phyloP scores from a whole-genome alignment of 83 land plant species.

The Picea abies region DNA sequence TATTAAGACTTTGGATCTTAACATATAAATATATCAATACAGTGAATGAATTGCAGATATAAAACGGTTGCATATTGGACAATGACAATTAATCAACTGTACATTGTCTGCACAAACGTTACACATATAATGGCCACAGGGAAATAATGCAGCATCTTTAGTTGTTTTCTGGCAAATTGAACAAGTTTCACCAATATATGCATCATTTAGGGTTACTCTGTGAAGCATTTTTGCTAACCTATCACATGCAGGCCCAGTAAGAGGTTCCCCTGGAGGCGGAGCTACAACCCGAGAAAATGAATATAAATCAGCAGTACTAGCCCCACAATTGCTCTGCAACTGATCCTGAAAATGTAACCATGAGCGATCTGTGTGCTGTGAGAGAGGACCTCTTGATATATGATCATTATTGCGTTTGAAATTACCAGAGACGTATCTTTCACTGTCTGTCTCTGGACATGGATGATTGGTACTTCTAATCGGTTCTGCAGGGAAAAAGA shows the following conservation, averaged over 20 bases:
- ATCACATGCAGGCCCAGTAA: not conserved
- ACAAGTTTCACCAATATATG: conserved; percentile 21
- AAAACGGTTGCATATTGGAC: conserved; percentile 23
- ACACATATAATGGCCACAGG: conserved; percentile 32
- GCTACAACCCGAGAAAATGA: not conserved
- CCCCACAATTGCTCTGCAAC: not conserved
- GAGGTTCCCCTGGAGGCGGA: not conserved
- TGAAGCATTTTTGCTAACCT: not conserved
- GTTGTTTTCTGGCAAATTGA: conserved; percentile 19
- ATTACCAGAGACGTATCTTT: not conserved
- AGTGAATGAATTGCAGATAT: conserved; percentile 25
- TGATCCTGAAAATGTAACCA: not conserved
- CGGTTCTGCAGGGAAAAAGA: not conserved
- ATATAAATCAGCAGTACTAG: not conserved
- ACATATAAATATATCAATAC: conserved; percentile 7
- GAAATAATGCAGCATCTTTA: conserved; percentile 24
- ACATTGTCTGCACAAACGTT: conserved; percentile 24
- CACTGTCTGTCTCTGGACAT: not conserved
- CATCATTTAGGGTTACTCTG: conserved; percentile 14
- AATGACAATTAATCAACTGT: conserved; percentile 9
- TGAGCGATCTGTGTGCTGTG: not conserved
- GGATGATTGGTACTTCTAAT: too few species aligned
- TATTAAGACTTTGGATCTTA: not conserved
- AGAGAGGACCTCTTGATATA: not conserved
- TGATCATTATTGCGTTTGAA: not conserved